Evolutionary conservation across 768 basidiomycete species (phyloP), one percentile per base, ranked within the genome.

Genomic region (Leucocoprinus sp.): DNA sequence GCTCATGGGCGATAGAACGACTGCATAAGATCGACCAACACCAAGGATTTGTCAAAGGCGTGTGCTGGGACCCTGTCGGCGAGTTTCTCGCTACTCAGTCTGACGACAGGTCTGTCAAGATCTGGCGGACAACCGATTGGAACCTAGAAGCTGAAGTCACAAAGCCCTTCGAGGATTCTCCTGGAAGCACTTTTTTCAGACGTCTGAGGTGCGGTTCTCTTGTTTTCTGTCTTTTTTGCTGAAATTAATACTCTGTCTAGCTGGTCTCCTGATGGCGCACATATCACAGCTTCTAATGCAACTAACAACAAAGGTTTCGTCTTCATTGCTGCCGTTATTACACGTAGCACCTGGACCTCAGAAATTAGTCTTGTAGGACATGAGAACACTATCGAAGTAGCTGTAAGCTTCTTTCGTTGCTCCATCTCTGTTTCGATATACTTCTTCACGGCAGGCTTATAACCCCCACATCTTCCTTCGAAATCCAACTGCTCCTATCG

Each of bases 201-300:
- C 71, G 93, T 49, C 69, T 96, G 18, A 93, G 91, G 91, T 87
- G 47, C 8, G 14, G 15, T 37, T 1, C 23, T 14, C 39, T 24
- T 11, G 11, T 15, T 8, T 40, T 26, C 17, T 26, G 41, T 9
- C 18, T 41, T 18, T 28, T 8, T 31, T 39, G 19, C 8, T 22
- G 35, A 37, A 37, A 43, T 28, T n/a, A n/a, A 23, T 15, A 47
- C 8, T 51, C 8, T 49, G 37, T 33, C 5, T 50, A 96, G 93
- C 55, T 99, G 96, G 96, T 97, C 93, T 0, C 96, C 96, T 2
- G 96, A 98, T 57, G 96, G 96, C n/a, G 89, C 95, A 2, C 92
- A 96, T 59, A 91, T 99, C 49, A 96, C 93, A 3, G 90, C 93
- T 1, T 95, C 95, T 1, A 98, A 98, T 57, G 92, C 93, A 1